Percentiles rank a stretch among this genome's conserved stretches.
Conservation (phyloP, 2,329 filamentous ascomycete species). For the Magnaporthiopsis poae region DNA sequence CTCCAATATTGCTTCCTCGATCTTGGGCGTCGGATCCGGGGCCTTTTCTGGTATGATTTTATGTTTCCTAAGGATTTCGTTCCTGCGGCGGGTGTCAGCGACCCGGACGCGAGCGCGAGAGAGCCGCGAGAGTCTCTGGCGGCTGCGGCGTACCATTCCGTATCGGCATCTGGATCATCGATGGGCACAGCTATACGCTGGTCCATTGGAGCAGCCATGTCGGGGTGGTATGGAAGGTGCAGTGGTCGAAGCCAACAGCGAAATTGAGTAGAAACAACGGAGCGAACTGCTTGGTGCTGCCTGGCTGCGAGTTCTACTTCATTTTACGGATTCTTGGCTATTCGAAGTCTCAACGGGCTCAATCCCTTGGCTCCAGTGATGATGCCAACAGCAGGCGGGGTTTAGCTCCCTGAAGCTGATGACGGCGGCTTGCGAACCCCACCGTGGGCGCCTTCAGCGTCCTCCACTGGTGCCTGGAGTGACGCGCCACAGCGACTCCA, state of each 20-base stretch:
- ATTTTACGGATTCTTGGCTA: neutral
- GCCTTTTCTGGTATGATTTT: slow-evolving; percentile 96
- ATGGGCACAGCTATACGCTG: slow-evolving; percentile 71
- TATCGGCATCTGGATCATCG: slow-evolving; percentile 91
- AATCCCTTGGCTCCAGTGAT: neutral
- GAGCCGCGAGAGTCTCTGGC: neutral
- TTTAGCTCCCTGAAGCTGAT: neutral
- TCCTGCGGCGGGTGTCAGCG: slow-evolving; percentile 46
- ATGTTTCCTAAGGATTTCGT: slow-evolving; percentile 95
- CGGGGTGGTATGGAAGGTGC: neutral
- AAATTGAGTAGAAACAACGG: neutral
- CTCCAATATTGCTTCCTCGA: slow-evolving; percentile 85
- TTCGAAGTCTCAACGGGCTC: too few relatives aligned
- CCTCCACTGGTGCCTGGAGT: neutral
- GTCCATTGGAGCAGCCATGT: slow-evolving; percentile 53
- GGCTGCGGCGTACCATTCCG: slow-evolving; percentile 66
- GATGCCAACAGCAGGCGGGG: neutral
- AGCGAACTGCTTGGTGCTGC: too few relatives aligned
- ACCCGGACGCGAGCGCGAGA: too few relatives aligned
- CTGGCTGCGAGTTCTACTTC: neutral
- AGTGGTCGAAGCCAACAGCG: neutral
- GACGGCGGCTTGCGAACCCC: neutral
- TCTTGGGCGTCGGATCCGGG: slow-evolving; percentile 86
- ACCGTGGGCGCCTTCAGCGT: neutral
- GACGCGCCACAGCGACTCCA: neutral